Evolutionary conservation across 495 filamentous ascomycete genomes (phyloP).

Genomic region (Cairneyella variabilis): DNA sequence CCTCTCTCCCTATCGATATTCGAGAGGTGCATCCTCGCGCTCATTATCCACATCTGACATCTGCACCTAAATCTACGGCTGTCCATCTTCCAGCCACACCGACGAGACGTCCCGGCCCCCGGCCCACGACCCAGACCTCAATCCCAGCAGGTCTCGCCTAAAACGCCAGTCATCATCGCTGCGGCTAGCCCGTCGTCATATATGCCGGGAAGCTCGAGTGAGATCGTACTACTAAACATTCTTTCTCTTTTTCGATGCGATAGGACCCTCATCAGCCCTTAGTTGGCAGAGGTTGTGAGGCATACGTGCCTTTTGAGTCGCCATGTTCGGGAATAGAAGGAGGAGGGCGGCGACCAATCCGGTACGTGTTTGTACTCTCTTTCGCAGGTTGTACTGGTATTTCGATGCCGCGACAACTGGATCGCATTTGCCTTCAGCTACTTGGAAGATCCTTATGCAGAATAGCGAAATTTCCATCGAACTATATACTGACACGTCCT

Average conservation of each 20-base stretch:
- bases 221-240: neutral
- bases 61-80: too few species aligned
- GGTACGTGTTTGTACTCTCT: conserved; percentile 36
- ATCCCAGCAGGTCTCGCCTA: neutral
- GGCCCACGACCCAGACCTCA: too few species aligned
- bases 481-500: conserved; percentile 22
- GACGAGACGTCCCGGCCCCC: too few species aligned
- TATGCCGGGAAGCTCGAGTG: neutral
- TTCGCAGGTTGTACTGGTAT: neutral
- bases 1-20: too few species aligned
- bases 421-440: conserved; percentile 11
- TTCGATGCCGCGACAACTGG: conserved; percentile 7
- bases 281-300: conserved; percentile 25
- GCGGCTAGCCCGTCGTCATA: conserved; percentile 20
- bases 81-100: too few species aligned
- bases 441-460: too few species aligned
- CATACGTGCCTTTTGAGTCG: conserved; percentile 20
- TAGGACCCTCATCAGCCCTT: conserved; percentile 24
- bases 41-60: too few species aligned
- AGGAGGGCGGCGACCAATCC: conserved; percentile 49
- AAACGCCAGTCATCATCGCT: conserved; percentile 1
- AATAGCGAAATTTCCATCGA: too few species aligned
- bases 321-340: conserved; percentile 51
- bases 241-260: conserved; percentile 19
- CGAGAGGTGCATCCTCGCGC: too few species aligned